Evolutionary conservation across 2,329 filamentous ascomycete genomes (phyloP), one percentile per base, ranked within the genome.

Genomic region (Chrysoporthe puriensis): DNA sequence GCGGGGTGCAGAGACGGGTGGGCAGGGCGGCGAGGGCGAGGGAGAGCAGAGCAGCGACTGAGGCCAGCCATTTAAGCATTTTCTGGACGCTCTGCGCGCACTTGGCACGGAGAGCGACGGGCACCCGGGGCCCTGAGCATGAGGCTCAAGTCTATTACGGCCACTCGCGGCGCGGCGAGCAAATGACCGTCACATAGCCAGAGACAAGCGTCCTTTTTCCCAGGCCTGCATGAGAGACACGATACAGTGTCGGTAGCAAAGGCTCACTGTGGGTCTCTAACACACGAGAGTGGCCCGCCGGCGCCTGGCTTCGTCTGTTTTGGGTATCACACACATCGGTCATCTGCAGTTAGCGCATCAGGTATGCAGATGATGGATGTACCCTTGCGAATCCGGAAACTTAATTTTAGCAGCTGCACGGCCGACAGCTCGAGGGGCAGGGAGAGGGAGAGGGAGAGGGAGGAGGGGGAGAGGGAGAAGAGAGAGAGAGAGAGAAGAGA

Each of bases 161-260:
- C n/a, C 21, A 9, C 9, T 18, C 26, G 48, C 26, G 26, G 26
- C 26, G 26, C 26, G 26, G 16, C 21, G 32, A 32, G 13, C 26
- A 34, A 21, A 54, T 26, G 18, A 6, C n/a, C 21, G 48, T 11
- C 48, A 52, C 48, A n/a, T 52, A 21, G 7, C 26, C 50, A 54
- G 50, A 54, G 21, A 54, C 50, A 54, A 1, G 21, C 50, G 36
- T 54, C 32, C 50, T 32, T 54, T 54, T 54, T 54, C 36, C 36
- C 14, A 54, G 50, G 13, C 26, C 21, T 54, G 50, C 26, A 54
- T 54, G 50, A 54, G 50, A 54, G 21, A 54, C 50, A 54, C 50
- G 5, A 40, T 54, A 54, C 50, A 21, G 50, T 54, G 50, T 54
- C 26, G 14, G 50, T 54, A 32, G 11, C 11, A 16, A 48, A 54